Evolutionary conservation across 177 flowering plant species (phyloP).

Genomic region (Telopea speciosissima): DNA sequence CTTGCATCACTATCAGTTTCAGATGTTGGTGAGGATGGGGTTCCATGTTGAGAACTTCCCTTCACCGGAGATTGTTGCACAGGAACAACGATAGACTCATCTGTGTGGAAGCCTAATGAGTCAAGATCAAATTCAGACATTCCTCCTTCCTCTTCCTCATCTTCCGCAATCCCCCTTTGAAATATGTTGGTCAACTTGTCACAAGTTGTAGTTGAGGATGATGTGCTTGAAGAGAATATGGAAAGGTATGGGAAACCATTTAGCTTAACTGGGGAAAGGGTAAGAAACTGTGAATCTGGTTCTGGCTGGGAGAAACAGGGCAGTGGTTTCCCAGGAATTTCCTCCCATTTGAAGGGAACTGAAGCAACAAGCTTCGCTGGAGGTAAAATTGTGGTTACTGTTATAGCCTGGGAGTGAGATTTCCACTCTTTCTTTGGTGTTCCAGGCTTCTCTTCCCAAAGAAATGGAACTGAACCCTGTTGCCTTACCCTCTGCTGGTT

Average conservation of each 20-base stretch:
- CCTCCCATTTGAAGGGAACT: slow-evolving; percentile 70
- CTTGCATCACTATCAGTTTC: slow-evolving; percentile 30
- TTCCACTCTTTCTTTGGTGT: slow-evolving; percentile 69
- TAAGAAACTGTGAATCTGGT: slow-evolving; percentile 3
- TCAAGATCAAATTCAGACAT: slow-evolving; percentile 34
- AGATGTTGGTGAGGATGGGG: slow-evolving; percentile 27
- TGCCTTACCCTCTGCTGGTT: slow-evolving; percentile 28
- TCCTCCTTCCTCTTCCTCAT: slow-evolving; percentile 17
- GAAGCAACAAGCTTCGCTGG: slow-evolving; percentile 50
- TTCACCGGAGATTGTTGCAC: slow-evolving; percentile 12
- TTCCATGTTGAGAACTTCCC: neutral
- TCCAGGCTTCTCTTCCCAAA: slow-evolving; percentile 84
- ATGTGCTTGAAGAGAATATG: slow-evolving; percentile 7
- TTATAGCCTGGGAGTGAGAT: slow-evolving; percentile 12
- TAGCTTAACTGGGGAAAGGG: slow-evolving; percentile 25
- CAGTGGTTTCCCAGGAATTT: slow-evolving; percentile 54
- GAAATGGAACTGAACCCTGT: slow-evolving; percentile 64
- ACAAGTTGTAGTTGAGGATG: neutral
- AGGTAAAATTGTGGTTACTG: slow-evolving; percentile 13
- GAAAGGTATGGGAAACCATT: slow-evolving; percentile 13
- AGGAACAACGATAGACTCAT: slow-evolving; percentile 45
- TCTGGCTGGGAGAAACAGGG: slow-evolving; percentile 14
- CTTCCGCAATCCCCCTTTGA: slow-evolving; percentile 4
- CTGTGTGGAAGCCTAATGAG: slow-evolving; percentile 20
- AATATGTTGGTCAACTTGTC: slow-evolving; percentile 5